Base-by-base conservation (phyloP, 371 early-diverging fungal genomes). In the Rhizopus delemar region DNA sequence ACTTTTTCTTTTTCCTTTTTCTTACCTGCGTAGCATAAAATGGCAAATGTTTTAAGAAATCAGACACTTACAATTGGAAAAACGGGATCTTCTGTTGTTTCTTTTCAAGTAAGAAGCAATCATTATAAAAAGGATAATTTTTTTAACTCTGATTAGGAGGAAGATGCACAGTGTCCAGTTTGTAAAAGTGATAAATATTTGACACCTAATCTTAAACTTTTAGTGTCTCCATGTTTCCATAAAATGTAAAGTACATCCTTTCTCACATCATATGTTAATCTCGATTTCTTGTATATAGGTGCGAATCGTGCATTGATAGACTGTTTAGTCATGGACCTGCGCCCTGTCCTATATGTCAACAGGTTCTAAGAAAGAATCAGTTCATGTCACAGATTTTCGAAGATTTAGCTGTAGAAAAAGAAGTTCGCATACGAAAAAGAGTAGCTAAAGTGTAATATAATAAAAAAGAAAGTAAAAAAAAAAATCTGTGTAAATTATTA, bases 191-290 rank as follows among this genome's bases (percentile, higher is more conserved):
- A 94, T 68, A 86, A 95, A 51, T 98, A 96, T 77, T 83, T 99
- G 45, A 96, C 95, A 63, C 95, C 94, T 12, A 85, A 86, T 62
- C 87, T 99, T 78, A 90, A 90, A 66, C 83, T 99, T 28, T 86
- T 95, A 38, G 96, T 97, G 16, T 92, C 94, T 46, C 96, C 97
- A 15, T 99, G 99, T 74, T 97, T 94, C 69, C 99, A 99, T 80
- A 96, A 93, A 75, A 92, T 98, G 93, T 94, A 85, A 59, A 36
- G 9, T 41, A 36, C 4, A 29, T 39, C 0, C 49, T 57, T 7
- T 29, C 33, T 46, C n/a, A 46, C 22, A 46, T 22, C 22, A 22
- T 22, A 22, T 22, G 22, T 22, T 22, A 22, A 22, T 22, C 22
- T 22, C 46, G 46, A 8, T 16, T 15, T 8, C 15, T 35, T n/a